Evolutionary conservation across 148 eudicot genomes (phyloP), one percentile per base, ranked within the genome.

Genomic region (Heliamphora exappendiculata): DNA sequence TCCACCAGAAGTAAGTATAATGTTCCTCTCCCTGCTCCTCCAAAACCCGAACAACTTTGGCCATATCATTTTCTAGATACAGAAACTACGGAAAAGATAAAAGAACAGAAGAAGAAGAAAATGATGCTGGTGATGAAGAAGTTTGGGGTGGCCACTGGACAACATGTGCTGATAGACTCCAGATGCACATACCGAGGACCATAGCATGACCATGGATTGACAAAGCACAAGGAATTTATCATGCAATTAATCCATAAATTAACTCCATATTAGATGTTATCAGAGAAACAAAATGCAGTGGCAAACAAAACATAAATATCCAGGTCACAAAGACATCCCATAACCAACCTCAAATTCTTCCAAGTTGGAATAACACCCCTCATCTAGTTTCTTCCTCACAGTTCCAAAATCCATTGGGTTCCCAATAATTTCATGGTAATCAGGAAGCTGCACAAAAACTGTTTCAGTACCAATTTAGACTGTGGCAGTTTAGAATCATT

Each of bases 401-500:
- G 98, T 93, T 70, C 88, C 88, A 81, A 93, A 93, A 85, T 93
- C 98, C 91, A 89, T 93, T 5, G 98, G 98, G 54, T 83, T 73
- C 86, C 88, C 76, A 8, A 93, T 85, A 67, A 93, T 81, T 72
- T 93, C 96, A 81, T 81, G 83, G 82, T 93, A 93, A 76, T 93
- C 97, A 47, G 98, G 98, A 11, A 93, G 90, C 98, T 93, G 92
- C 72, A 81, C 11, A 75, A 28, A 66, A 77, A 78, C 65, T 22
- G 69, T 75, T 29, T 54, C 60, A 79, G 67, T 37, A 74, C 33
- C 31, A 51, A 17, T 29, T 58, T 44, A 33, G 60, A n/a, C 16
- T 34, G 49, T 57, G 53, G 39, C 16, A 26, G 31, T 49, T 34
- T 33, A 37, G 68, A 65, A 66, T 33, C 6, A 63, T 64, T 65